Conservation (phyloP, 805 yeast genomes). For the Sugiyamaella lignohabitans region DNA sequence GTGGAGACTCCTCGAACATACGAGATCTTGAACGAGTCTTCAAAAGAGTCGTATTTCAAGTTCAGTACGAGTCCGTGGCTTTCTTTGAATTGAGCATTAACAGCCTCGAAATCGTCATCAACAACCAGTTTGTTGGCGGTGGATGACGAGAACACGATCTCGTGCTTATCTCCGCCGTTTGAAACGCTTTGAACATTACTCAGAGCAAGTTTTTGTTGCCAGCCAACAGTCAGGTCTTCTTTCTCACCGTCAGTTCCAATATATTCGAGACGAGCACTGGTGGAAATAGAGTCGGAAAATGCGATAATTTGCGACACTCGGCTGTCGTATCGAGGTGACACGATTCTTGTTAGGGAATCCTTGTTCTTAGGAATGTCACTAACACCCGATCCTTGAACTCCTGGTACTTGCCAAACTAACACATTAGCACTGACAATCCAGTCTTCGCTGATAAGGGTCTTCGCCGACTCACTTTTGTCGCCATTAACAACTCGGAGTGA, state of each 20-base stretch:
- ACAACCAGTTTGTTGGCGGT: neutral
- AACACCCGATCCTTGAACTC: constrained; percentile 24
- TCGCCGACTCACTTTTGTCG: neutral
- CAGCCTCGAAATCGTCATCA: neutral
- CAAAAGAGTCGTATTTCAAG: neutral
- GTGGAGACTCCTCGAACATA: constrained; percentile 2
- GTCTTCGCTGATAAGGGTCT: constrained; percentile 19
- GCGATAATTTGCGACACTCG: constrained; percentile 1
- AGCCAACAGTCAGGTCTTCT: neutral
- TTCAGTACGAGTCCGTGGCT: neutral
- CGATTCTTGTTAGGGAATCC: neutral
- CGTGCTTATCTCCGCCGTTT: constrained; percentile 3
- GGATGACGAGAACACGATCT: neutral
- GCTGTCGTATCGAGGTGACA: neutral
- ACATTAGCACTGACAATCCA: constrained; percentile 32
- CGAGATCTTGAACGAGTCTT: neutral
- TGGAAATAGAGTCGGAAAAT: neutral
- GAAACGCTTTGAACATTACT: constrained; percentile 3
- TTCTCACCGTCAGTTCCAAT: neutral
- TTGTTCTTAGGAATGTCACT: neutral
- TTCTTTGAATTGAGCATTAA: neutral
- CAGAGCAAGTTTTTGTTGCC: constrained; percentile 4
- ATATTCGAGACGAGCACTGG: neutral
- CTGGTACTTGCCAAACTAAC: constrained; percentile 26
- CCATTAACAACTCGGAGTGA: constrained; percentile 39